phyloP scores from a whole-genome alignment of 2,329 filamentous ascomycete genomes.

The Colletotrichum shisoi region DNA sequence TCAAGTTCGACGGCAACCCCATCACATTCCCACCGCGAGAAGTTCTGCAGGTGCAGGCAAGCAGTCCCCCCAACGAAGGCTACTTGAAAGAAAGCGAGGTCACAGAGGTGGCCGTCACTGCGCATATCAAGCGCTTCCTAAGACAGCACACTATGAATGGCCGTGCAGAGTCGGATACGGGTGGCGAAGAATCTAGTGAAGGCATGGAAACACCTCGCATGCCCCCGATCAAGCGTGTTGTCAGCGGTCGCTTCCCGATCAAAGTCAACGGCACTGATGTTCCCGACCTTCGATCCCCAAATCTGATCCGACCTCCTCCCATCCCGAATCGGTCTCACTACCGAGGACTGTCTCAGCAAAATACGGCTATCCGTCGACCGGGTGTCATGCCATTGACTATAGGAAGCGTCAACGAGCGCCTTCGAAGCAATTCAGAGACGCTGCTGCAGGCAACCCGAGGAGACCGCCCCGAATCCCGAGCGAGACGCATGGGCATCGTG shows the following conservation, averaged over 20 bases:
- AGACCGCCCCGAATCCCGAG: conserved; percentile 63
- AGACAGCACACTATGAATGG: conserved; percentile 62
- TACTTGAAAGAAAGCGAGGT: conserved; percentile 69
- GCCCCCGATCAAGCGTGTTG: conserved; percentile 65
- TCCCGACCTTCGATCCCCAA: conserved; percentile 72
- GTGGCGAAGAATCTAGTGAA: conserved; percentile 72
- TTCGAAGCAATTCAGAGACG: conserved; percentile 71
- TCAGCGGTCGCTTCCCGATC: conserved; percentile 72
- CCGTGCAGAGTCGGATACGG: conserved; percentile 63
- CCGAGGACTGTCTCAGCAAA: conserved; percentile 75
- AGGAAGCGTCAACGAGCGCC: conserved; percentile 72
- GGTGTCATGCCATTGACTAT: conserved; percentile 75
- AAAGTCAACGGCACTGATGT: conserved; percentile 78
- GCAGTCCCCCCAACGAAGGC: conserved; percentile 64
- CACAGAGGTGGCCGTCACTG: conserved; percentile 66
- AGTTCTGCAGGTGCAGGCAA: conserved; percentile 66
- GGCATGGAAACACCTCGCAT: conserved; percentile 81
- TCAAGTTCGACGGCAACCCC: conserved; percentile 90
- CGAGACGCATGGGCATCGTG: conserved; percentile 70
- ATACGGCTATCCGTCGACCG: conserved; percentile 69
- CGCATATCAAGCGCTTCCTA: conserved; percentile 69
- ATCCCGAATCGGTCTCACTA: conserved; percentile 85
- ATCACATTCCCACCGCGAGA: conserved; percentile 76
- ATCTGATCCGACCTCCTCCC: conserved; percentile 71
- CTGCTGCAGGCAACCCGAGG: conserved; percentile 58